phyloP scores from a whole-genome alignment of 2,329 filamentous ascomycete genomes.

The Conoideocrella luteorostrata region DNA sequence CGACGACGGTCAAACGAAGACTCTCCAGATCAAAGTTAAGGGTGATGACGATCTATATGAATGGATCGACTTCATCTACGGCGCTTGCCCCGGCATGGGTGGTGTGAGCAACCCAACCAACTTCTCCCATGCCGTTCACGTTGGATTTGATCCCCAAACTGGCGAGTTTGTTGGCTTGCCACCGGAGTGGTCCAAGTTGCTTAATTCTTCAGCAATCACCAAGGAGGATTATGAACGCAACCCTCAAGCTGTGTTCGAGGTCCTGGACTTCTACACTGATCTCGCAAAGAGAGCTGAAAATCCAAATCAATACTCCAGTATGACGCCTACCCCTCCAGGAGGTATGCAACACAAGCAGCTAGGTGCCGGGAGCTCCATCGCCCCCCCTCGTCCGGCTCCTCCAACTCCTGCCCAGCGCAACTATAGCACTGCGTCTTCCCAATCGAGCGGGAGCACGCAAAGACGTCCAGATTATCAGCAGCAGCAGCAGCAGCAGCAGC shows the following conservation, averaged over 20 bases:
- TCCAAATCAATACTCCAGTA: constrained; percentile 59
- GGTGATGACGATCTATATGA: constrained; percentile 95
- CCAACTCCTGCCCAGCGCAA: constrained; percentile 33
- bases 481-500: constrained; percentile 23
- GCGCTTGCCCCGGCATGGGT: constrained; percentile 93
- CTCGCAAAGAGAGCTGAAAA: constrained; percentile 71
- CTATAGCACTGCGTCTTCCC: constrained; percentile 31
- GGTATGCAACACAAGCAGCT: constrained; percentile 55
- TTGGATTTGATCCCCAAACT: constrained; percentile 92
- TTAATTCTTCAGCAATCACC: constrained; percentile 94
- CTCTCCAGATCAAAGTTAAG: constrained; percentile 88
- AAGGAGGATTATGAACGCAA: constrained; percentile 99
- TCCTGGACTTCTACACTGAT: constrained; percentile 79
- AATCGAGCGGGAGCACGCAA: constrained; percentile 30
- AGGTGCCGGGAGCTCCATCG: constrained; percentile 51
- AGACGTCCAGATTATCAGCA: constrained; percentile 38
- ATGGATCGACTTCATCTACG: constrained; percentile 98
- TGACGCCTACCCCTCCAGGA: constrained; percentile 61
- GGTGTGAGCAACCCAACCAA: constrained; percentile 98
- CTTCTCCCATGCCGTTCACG: constrained; percentile 94
- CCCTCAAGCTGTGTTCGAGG: constrained; percentile 76
- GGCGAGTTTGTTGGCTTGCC: constrained; percentile 93
- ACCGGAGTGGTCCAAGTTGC: constrained; percentile 91
- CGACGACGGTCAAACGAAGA: constrained; percentile 73
- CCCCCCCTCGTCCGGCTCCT: constrained; percentile 62